phyloP scores from a whole-genome alignment of 1,284 basidiomycete genomes.

The Veloboletus limbatus region DNA sequence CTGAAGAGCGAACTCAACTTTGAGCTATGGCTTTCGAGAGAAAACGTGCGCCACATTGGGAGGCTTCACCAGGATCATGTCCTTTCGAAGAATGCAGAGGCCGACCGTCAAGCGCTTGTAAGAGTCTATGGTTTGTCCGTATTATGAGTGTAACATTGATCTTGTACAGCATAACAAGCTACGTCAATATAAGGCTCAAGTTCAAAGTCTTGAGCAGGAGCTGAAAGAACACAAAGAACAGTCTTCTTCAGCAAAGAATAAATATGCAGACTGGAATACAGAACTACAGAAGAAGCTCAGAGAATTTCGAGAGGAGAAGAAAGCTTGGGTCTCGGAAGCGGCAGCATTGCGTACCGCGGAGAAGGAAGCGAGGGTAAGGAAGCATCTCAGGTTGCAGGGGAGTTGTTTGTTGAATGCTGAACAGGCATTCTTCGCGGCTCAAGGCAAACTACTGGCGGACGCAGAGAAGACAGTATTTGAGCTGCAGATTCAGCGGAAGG shows the following conservation, averaged over 20 bases:
- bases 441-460: conserved; percentile 61
- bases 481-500: conserved; percentile 64
- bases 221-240: conserved; percentile 64
- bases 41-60: conserved; percentile 78
- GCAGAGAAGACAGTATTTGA: conserved; percentile 58
- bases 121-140: conserved; percentile 26
- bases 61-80: conserved; percentile 71
- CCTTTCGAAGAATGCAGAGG: conserved; percentile 67
- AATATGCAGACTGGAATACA: conserved; percentile 70
- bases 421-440: conserved; percentile 66
- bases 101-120: conserved; percentile 78
- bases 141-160: conserved; percentile 12
- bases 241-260: conserved; percentile 58
- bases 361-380: conserved; percentile 57
- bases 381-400: not conserved
- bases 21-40: conserved; percentile 74
- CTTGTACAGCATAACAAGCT: conserved; percentile 66
- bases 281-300: conserved; percentile 66
- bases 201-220: conserved; percentile 58
- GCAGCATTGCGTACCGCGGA: conserved; percentile 60
- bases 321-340: conserved; percentile 60
- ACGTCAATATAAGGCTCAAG: conserved; percentile 66
- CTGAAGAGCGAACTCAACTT: conserved; percentile 79
- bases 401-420: conserved; percentile 6
- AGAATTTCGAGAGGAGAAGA: conserved; percentile 66